Conservation (phyloP, 1,284 basidiomycete genomes). For the Cutaneotrichosporon sp. region DNA sequence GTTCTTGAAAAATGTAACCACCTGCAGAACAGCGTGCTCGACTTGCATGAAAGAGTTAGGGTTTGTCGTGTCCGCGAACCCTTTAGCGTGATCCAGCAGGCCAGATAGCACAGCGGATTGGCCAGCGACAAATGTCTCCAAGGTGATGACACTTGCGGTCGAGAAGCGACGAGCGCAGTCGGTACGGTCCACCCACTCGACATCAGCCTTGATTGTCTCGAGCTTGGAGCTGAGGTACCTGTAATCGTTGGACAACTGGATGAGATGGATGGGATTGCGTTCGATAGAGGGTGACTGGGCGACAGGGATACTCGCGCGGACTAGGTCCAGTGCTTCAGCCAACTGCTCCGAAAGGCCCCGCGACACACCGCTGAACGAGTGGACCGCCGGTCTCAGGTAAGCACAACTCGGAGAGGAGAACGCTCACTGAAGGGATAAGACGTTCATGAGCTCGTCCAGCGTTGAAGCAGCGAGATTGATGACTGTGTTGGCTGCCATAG, state of each 20-base stretch:
- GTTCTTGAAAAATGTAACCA: constrained; percentile 66
- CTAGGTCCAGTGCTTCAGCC: constrained; percentile 15
- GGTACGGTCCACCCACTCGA: constrained; percentile 55
- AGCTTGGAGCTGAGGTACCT: constrained; percentile 61
- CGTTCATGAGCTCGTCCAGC: neutral
- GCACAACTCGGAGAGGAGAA: neutral
- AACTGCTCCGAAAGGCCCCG: constrained; percentile 9
- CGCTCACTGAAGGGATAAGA: neutral
- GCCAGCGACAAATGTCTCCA: constrained; percentile 56
- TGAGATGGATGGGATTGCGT: constrained; percentile 61
- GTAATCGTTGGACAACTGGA: constrained; percentile 87
- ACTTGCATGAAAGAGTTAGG: constrained; percentile 57
- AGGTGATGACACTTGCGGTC: constrained; percentile 65
- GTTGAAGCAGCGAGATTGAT: constrained; percentile 58
- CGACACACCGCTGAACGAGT: neutral
- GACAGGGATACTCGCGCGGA: constrained; percentile 63
- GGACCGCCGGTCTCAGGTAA: neutral
- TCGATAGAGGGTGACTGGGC: constrained; percentile 64
- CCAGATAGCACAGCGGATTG: neutral
- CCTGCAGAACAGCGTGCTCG: constrained; percentile 1
- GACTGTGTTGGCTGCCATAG: constrained; percentile 55
- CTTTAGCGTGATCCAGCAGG: constrained; percentile 55
- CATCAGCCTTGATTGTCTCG: constrained; percentile 44
- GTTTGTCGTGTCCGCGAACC: neutral
- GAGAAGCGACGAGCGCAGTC: constrained; percentile 59